Evolutionary conservation across 257 asterid genomes (phyloP).

Genomic region (Petunia secreta): DNA sequence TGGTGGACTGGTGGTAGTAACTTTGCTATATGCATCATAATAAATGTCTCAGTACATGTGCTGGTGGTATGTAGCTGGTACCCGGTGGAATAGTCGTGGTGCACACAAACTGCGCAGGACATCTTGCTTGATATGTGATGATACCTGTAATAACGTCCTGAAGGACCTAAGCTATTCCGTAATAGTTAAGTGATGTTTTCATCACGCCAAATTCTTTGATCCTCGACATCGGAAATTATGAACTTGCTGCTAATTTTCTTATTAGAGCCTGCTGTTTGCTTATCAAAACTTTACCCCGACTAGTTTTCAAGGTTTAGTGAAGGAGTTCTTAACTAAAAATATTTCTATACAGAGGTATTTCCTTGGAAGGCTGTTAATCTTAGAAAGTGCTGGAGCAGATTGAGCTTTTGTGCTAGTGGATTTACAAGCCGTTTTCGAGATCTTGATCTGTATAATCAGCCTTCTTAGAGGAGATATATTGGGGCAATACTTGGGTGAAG

Average conservation of each 20-base stretch:
- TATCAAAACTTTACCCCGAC: neutral
- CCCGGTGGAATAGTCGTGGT: too few relatives aligned
- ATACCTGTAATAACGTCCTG: neutral
- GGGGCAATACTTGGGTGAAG: slow-evolving; percentile 34
- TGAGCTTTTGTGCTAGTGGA: neutral
- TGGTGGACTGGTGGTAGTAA: too few relatives aligned
- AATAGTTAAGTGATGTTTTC: neutral
- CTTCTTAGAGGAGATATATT: slow-evolving; percentile 15
- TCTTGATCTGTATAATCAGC: neutral
- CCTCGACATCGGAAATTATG: neutral
- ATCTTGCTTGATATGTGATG: neutral
- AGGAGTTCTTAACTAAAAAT: neutral
- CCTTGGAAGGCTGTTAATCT: neutral
- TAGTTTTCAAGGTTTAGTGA: neutral
- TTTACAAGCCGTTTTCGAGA: neutral
- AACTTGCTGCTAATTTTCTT: slow-evolving; percentile 13
- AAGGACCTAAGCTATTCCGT: neutral
- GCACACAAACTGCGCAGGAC: too few relatives aligned
- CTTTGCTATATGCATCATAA: neutral
- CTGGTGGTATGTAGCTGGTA: too few relatives aligned
- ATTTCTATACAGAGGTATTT: slow-evolving; percentile 9
- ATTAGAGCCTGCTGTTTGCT: slow-evolving; percentile 1
- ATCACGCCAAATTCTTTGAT: neutral
- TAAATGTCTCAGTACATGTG: too few relatives aligned
- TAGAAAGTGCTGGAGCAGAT: slow-evolving; percentile 3